These are phyloP conservation scores for Lanmaoa pseudosensibilis DNA, from an alignment of 768 basidiomycete species.

Conservation along the genomic window DNA sequence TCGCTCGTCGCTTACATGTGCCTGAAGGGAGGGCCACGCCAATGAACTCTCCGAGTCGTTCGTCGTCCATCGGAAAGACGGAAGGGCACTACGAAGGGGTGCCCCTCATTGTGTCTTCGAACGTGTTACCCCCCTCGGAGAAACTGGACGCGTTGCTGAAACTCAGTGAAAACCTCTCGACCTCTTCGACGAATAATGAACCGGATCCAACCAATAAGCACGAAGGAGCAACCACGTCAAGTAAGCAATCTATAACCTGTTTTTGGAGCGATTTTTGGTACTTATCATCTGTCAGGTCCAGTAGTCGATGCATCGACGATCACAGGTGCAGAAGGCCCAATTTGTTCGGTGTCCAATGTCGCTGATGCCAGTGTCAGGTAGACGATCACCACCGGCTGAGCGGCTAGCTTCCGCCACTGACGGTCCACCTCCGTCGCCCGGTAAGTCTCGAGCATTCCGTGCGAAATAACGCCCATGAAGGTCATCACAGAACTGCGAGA, in stretches of 20 bases:
- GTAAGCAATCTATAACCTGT: constrained; percentile 10
- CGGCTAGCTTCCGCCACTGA: background rate
- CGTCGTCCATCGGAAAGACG: constrained; percentile 36
- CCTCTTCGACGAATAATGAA: constrained; percentile 8
- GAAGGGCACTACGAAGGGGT: constrained; percentile 20
- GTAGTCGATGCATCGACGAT: constrained; percentile 16
- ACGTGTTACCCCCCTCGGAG: constrained; percentile 17
- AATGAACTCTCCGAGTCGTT: constrained; percentile 36
- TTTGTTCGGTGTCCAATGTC: constrained; percentile 3
- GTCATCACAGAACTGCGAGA: constrained; percentile 18
- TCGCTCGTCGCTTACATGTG: constrained; percentile 49
- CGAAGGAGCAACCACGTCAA: constrained; percentile 28
- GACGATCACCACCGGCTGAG: background rate
- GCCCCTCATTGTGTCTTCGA: constrained; percentile 19
- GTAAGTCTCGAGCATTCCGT: constrained; percentile 13
- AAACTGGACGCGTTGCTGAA: constrained; percentile 27
- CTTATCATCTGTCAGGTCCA: constrained; percentile 25
- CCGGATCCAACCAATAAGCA: constrained; percentile 12
- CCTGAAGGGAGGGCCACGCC: constrained; percentile 47
- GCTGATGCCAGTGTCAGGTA: constrained; percentile 18
- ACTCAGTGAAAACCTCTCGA: constrained; percentile 22
- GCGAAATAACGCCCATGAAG: constrained; percentile 7
- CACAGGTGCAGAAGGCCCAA: constrained; percentile 17
- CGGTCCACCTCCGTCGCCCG: background rate
- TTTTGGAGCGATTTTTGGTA: background rate